Percentiles rank a stretch among this genome's conserved stretches.
These are phyloP conservation scores for Graphiopsis chlorocephala DNA, from an alignment of 2,329 filamentous ascomycete genomes.

Conservation along the genomic window DNA sequence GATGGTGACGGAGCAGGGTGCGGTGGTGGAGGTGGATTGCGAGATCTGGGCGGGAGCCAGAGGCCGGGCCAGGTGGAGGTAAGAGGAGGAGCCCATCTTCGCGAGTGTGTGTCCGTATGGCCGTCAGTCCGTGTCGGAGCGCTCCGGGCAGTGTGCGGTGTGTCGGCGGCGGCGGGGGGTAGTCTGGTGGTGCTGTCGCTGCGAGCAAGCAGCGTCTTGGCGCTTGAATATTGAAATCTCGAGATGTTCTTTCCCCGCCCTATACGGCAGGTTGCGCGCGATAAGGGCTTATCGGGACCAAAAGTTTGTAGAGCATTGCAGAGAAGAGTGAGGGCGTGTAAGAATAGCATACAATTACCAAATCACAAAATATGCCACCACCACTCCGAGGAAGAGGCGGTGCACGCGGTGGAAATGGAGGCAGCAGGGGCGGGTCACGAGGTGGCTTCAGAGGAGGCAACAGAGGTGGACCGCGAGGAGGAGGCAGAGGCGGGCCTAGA, in stretches of 20 bases:
- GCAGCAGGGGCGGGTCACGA: slow-evolving; percentile 22
- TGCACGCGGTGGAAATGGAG: slow-evolving; percentile 6
- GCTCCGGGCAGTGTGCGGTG: slow-evolving; percentile 20
- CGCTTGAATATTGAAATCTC: background rate
- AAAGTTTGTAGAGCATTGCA: slow-evolving; percentile 1
- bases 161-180: slow-evolving; percentile 13
- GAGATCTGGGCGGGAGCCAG: slow-evolving; percentile 77
- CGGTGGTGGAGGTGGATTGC: slow-evolving; percentile 72
- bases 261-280: background rate
- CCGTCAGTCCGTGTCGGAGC: slow-evolving; percentile 15
- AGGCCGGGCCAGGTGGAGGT: slow-evolving; percentile 91
- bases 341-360: background rate
- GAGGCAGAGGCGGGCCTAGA: slow-evolving; percentile 28
- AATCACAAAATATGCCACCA: slow-evolving; percentile 1
- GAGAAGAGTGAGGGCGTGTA: background rate
- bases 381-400: slow-evolving; percentile 3
- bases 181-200: slow-evolving; percentile 6
- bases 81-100: slow-evolving; percentile 61
- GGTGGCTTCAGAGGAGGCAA: slow-evolving; percentile 6
- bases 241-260: background rate
- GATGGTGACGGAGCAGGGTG: slow-evolving; percentile 89
- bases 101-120: slow-evolving; percentile 19
- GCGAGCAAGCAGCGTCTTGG: slow-evolving; percentile 14
- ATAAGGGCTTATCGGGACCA: background rate
- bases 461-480: slow-evolving; percentile 21